Evolutionary conservation across 805 yeast species (phyloP), one percentile per base, ranked within the genome.

Genomic region (Priceomyces haplophilus): DNA sequence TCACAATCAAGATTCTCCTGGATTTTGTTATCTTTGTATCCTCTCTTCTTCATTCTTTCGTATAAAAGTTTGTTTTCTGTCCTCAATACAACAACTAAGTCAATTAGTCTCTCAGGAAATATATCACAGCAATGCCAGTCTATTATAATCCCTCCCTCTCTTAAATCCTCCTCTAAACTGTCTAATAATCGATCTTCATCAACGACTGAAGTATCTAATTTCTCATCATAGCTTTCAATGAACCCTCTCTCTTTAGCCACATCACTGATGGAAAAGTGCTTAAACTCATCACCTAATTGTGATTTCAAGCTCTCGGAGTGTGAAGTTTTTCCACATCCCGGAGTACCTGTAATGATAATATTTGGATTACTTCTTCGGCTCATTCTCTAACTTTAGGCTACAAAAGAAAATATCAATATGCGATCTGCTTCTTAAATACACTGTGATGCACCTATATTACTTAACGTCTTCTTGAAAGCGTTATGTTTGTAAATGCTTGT

Each of bases 41-140:
- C 85, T 61, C 99, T 77, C 46, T 78, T 76, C 47, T 72, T 69
- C 52, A 93, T 70, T 54, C 99, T 75, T 40, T 88, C 96, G 62
- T 75, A 85, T 19, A 93, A 74, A 1, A 71, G 62, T 12, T 81
- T 66, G 55, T 86, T 88, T 55, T 86, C 85, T 35, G 95, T 82
- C 50, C 90, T 74, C 43, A 93, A 72, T 1, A 93, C 99, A 31
- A 89, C 85, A 4, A 93, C 98, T 48, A 93, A 72, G 62, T 93
- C 99, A 40, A 93, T 86, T 60, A 88, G 76, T 52, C 95, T 71
- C 59, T 89, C 98, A 1, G 98, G 98, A 58, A 93, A 91, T 16
- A 88, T 79, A 56, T 93, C 99, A 65, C 96, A 88, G 35, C 91
- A 93, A 61, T 93, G 99, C 99, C 99, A 93, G 63, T 93, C 99